Base-by-base conservation (phyloP, 441 rosid genomes). In the Pelargonium cotyledonis region DNA sequence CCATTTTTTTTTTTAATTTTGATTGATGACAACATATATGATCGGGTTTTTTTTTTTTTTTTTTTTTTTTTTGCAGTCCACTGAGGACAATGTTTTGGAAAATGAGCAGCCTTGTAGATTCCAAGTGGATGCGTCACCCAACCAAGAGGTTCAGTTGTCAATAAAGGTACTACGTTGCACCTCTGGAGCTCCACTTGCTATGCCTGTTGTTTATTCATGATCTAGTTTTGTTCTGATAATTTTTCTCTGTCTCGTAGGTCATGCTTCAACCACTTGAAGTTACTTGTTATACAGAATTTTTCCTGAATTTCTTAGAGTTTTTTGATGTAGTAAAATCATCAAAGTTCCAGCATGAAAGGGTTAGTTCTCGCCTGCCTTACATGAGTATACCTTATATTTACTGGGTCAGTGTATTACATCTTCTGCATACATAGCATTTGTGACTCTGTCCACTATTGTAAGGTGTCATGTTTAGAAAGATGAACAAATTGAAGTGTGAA, bases 291-390 rank as follows among this genome's bases (percentile, higher is more conserved):
- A 65, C 77, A 38, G 84, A 79, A 23, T 85, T 85, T 77, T 70
- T 88, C 72, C 75, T 29, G 47, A 78, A 82, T 68, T 70, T 86
- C 66, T 44, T 79, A 69, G 81, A 80, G 18, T 86, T 91, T 72
- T 82, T 84, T 75, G 68, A 71, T 66, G 79, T 76, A 57, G 70
- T 87, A 70, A 79, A 80, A 71, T 85, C 83, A 68, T 80, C 86
- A 75, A 82, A 81, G 66, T 89, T 88, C 82, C 96, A 87, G 61
- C 84, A 71, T 70, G 88, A 85, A 81, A 86, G 95, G 81, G 97
- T 95, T 82, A 83, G 93, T 70, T 71, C 18, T 72, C 71, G 12
- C 68, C 29, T 68, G 35, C 72, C 6, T 63, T 44, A 38, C 57
- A 26, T 63, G 43, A 44, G 67, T 38, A 14, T 43, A 40, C 53